Conservation (phyloP, 2,329 filamentous ascomycete genomes). For the Nectriaceae sp. region DNA sequence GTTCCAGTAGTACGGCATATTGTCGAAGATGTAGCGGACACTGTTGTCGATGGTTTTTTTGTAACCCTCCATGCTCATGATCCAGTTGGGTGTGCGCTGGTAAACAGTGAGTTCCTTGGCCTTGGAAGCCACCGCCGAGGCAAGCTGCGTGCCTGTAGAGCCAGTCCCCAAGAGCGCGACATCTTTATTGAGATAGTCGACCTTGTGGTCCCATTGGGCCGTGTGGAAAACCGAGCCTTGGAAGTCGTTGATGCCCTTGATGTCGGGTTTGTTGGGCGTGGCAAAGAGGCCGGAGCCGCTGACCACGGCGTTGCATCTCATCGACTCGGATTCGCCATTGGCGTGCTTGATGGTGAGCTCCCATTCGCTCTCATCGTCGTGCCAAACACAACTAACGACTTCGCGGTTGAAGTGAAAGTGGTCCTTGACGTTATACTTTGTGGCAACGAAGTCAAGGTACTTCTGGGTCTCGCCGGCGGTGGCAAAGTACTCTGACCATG, state of each 20-base stretch:
- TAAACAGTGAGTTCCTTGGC: conserved; percentile 8
- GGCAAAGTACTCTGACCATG: conserved; percentile 10
- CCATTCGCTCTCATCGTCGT: conserved; percentile 7
- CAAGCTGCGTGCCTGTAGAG: conserved; percentile 8
- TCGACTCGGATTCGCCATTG: background rate
- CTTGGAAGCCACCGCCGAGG: conserved; percentile 1
- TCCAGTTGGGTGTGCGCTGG: conserved; percentile 11
- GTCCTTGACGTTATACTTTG: conserved; percentile 4
- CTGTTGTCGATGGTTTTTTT: background rate
- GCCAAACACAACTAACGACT: conserved; percentile 1
- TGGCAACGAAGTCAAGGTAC: conserved; percentile 7
- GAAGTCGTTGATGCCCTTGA: conserved; percentile 7
- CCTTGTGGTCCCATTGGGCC: conserved; percentile 6
- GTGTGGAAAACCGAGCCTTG: conserved; percentile 4
- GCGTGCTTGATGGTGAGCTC: conserved; percentile 2
- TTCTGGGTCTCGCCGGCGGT: conserved; percentile 8
- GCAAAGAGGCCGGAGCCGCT: conserved; percentile 8
- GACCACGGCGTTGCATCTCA: conserved; percentile 7
- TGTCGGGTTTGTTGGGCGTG: conserved; percentile 4
- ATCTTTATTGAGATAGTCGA: conserved; percentile 4
- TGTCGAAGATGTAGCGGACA: conserved; percentile 5
- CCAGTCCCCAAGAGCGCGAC: conserved; percentile 8
- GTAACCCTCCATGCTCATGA: conserved; percentile 11
- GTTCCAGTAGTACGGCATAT: conserved; percentile 14
- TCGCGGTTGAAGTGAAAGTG: conserved; percentile 7